phyloP scores from a whole-genome alignment of 345 rosid genomes.

The Heritiera littoralis region DNA sequence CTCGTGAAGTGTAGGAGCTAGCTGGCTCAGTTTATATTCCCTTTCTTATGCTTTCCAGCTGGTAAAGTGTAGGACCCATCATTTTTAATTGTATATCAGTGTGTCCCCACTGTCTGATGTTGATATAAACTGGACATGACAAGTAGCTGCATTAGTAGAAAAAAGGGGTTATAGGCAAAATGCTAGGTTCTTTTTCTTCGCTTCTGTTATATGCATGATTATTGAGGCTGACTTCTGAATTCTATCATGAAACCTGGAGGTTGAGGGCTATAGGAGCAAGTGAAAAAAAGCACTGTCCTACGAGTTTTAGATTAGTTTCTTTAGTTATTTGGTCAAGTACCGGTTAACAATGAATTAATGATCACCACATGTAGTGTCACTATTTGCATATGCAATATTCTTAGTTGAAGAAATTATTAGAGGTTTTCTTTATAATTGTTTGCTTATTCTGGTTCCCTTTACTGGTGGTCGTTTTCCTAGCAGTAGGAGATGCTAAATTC shows the following conservation, averaged over 20 bases:
- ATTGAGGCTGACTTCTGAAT: neutral
- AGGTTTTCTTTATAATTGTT: neutral
- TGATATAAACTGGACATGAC: slow-evolving; percentile 26
- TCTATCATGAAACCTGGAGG: neutral
- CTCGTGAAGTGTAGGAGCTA: neutral
- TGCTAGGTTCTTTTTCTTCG: neutral
- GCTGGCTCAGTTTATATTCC: slow-evolving; percentile 32
- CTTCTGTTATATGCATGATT: neutral
- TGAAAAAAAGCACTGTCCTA: neutral
- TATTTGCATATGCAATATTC: neutral
- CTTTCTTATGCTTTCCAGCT: slow-evolving; percentile 50
- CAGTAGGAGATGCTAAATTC: neutral
- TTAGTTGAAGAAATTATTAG: neutral
- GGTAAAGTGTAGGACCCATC: slow-evolving; percentile 31
- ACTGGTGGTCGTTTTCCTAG: neutral
- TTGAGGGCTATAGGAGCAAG: neutral
- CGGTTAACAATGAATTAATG: neutral
- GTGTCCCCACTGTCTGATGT: slow-evolving; percentile 32
- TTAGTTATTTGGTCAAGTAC: neutral
- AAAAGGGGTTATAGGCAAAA: neutral
- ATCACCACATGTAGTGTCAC: neutral
- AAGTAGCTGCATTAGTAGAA: slow-evolving; percentile 19
- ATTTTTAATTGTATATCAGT: neutral
- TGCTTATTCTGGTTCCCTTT: neutral
- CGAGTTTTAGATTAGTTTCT: neutral